These are phyloP conservation scores for Globisporangium solare DNA, from an alignment of 352 stramenopile species.

Conservation along the genomic window DNA sequence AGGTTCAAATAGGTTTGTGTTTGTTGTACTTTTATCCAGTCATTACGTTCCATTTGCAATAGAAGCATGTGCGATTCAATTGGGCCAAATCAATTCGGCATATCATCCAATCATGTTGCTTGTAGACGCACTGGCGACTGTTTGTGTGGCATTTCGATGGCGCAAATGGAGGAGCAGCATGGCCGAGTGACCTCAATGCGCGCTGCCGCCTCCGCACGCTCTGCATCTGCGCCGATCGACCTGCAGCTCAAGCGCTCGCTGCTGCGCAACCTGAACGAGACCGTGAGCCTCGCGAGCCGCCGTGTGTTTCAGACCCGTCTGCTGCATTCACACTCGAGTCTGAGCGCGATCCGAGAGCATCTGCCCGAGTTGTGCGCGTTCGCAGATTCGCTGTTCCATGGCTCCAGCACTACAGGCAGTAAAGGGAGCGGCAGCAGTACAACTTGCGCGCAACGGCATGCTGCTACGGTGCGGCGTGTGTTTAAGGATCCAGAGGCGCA, in stretches of 20 bases:
- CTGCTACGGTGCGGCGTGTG: slow-evolving; percentile 16
- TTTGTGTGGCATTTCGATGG: no score
- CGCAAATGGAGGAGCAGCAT: no score
- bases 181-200: no score
- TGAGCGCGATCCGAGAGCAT: slow-evolving; percentile 28
- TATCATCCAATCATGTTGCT: no score
- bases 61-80: no score
- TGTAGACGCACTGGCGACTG: no score
- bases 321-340: slow-evolving; percentile 15
- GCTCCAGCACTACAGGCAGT: background rate
- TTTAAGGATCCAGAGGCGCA: slow-evolving; percentile 39
- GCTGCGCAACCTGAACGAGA: slow-evolving; percentile 31
- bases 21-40: background rate
- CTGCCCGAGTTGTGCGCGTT: slow-evolving; percentile 45
- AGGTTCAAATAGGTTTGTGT: no score
- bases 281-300: slow-evolving; percentile 37
- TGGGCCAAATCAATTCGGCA: no score
- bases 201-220: background rate
- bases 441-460: background rate
- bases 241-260: slow-evolving; percentile 1
- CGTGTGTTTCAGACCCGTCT: slow-evolving; percentile 43
- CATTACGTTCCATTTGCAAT: no score
- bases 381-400: slow-evolving; percentile 21
- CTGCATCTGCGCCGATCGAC: background rate
- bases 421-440: background rate